These are phyloP conservation scores for Bryoerythrophyllum caledonicum DNA, from an alignment of 225 moss, liverwort and hornwort genomes.

Conservation along the genomic window DNA sequence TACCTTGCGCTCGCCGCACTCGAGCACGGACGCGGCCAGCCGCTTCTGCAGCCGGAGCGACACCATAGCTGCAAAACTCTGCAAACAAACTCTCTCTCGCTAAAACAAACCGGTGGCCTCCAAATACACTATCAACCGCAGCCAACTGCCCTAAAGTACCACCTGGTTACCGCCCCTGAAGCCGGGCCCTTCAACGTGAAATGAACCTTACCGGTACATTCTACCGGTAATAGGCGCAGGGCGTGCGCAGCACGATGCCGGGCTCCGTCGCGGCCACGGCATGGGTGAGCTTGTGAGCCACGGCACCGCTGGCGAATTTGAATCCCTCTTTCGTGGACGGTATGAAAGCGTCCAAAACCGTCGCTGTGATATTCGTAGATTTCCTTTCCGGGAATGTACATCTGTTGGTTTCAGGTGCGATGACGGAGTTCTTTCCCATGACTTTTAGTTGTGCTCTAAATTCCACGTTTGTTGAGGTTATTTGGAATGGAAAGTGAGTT, in stretches of 20 bases:
- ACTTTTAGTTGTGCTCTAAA: not conserved
- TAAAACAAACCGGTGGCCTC: not conserved
- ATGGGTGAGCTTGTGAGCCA: not conserved
- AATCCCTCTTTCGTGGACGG: not conserved
- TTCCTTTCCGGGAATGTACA: not conserved
- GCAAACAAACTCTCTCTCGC: not conserved
- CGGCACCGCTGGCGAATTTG: not conserved
- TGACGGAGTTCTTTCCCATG: not conserved
- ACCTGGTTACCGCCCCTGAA: not conserved
- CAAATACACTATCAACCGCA: not conserved
- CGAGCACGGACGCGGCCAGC: slow-evolving; percentile 71
- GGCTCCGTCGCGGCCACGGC: slow-evolving; percentile 10
- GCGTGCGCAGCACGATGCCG: not conserved
- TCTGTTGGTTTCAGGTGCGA: not conserved
- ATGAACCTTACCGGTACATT: too few relatives aligned
- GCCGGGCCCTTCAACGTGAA: too few relatives aligned
- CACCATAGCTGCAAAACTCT: slow-evolving; percentile 47
- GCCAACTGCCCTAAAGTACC: not conserved
- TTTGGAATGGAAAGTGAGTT: too few relatives aligned
- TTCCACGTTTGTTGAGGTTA: not conserved
- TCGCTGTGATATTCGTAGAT: not conserved
- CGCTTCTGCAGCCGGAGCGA: slow-evolving; percentile 87
- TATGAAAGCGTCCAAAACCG: not conserved
- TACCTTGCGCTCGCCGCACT: slow-evolving; percentile 79
- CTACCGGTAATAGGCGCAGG: not conserved